A percentile compares a stretch with the other conserved stretches of the same genome.
phyloP scores from a whole-genome alignment of 345 rosid genomes.

The Salix arbutifolia region DNA sequence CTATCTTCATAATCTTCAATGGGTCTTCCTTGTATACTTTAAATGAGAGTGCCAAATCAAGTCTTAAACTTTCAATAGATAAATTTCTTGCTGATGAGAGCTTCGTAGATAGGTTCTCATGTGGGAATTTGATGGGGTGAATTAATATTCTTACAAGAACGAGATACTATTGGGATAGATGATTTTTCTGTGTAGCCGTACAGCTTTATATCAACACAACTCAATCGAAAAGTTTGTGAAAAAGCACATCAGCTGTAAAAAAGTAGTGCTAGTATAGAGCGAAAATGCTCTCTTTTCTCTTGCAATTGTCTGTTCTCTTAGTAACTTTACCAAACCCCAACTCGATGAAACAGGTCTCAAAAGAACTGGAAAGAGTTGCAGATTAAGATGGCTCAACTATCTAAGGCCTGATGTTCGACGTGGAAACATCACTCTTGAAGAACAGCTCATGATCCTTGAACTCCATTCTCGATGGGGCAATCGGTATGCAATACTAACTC shows the following conservation, averaged over 20 bases:
- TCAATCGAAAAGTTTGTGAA: slow-evolving; percentile 5
- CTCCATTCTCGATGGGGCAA: slow-evolving; percentile 38
- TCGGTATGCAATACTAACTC: slow-evolving; percentile 10
- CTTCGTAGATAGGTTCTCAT: background rate
- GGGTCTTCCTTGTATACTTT: slow-evolving; percentile 3
- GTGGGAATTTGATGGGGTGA: background rate
- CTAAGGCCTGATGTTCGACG: slow-evolving; percentile 36
- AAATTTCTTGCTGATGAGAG: background rate
- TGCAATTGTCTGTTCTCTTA: background rate
- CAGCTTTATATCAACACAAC: background rate
- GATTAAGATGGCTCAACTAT: slow-evolving; percentile 36
- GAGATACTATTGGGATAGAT: background rate
- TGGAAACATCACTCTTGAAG: slow-evolving; percentile 35
- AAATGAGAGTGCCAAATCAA: slow-evolving; percentile 24
- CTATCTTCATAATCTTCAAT: slow-evolving; percentile 22
- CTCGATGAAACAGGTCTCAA: slow-evolving; percentile 26
- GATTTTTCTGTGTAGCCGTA: background rate
- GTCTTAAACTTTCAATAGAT: slow-evolving; percentile 5
- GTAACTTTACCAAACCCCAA: slow-evolving; percentile 38
- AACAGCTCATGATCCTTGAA: slow-evolving; percentile 35
- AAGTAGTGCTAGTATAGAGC: background rate
- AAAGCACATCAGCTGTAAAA: background rate
- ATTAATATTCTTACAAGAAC: background rate
- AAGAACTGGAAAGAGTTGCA: slow-evolving; percentile 36
- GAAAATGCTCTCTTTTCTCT: slow-evolving; percentile 1